Evolutionary conservation across 805 yeast species (phyloP).

Genomic region (Yamadazyma nakazawae): DNA sequence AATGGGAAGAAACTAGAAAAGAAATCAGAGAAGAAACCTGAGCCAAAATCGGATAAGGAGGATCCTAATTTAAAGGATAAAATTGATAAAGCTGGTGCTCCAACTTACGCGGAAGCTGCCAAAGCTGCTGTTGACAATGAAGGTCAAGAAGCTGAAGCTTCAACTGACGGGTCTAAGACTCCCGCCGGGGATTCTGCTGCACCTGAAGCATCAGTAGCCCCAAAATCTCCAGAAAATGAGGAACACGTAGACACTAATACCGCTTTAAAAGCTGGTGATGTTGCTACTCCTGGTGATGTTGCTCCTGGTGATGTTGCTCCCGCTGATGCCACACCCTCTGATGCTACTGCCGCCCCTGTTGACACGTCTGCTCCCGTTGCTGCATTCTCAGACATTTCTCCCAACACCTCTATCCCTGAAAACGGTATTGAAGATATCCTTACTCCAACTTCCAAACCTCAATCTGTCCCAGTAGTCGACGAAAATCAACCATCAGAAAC

Average conservation of each 20-base stretch:
- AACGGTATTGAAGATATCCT: background rate
- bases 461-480: conserved; percentile 6
- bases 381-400: conserved; percentile 1
- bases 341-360: background rate
- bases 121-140: background rate
- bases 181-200: background rate
- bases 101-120: background rate
- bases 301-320: background rate
- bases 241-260: background rate
- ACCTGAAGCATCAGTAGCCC: background rate
- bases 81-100: background rate
- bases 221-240: background rate
- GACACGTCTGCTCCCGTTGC: background rate
- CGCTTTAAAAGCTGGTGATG: background rate
- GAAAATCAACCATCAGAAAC: conserved; percentile 5
- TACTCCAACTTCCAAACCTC: conserved; percentile 2
- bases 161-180: background rate
- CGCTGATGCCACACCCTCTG: background rate
- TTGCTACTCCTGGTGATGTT: background rate
- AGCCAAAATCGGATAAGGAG: background rate
- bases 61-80: background rate
- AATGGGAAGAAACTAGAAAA: background rate
- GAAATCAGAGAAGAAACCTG: background rate
- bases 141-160: background rate
- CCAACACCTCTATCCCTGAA: conserved; percentile 7